A percentile compares a stretch with the other conserved stretches of the same genome.
phyloP scores from a whole-genome alignment of 345 rosid genomes.

The Viola odorata region DNA sequence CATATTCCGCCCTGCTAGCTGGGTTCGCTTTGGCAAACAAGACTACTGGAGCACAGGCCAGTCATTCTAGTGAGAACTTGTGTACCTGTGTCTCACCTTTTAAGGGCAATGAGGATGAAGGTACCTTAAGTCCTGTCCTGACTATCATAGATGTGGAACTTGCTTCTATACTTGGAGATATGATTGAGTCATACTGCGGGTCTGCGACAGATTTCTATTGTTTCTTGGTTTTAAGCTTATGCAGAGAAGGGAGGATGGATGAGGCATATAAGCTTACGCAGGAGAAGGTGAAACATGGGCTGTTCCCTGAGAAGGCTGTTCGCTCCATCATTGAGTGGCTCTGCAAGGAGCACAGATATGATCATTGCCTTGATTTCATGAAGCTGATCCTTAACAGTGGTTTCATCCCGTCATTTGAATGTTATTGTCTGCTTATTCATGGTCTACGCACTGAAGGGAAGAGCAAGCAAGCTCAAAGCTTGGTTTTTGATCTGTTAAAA shows the following conservation, averaged over 20 bases:
- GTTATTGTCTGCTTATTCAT: slow-evolving; percentile 34
- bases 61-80: not conserved
- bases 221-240: slow-evolving; percentile 27
- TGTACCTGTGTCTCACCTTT: not conserved
- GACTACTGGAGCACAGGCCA: slow-evolving; percentile 5
- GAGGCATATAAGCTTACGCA: slow-evolving; percentile 26
- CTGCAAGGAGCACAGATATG: slow-evolving; percentile 25
- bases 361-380: slow-evolving; percentile 28
- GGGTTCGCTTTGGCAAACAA: slow-evolving; percentile 28
- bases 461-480: slow-evolving; percentile 21
- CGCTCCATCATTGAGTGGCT: slow-evolving; percentile 31
- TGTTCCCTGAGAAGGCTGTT: slow-evolving; percentile 33
- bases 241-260: slow-evolving; percentile 31
- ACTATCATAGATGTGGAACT: slow-evolving; percentile 29
- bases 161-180: slow-evolving; percentile 20
- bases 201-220: slow-evolving; percentile 23
- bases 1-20: slow-evolving; percentile 31
- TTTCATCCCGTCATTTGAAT: slow-evolving; percentile 34
- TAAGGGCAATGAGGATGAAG: slow-evolving; percentile 6
- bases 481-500: slow-evolving; percentile 35
- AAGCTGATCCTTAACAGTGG: slow-evolving; percentile 23
- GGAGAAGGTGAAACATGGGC: slow-evolving; percentile 16
- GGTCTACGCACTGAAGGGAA: slow-evolving; percentile 33
- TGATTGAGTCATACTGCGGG: slow-evolving; percentile 30
- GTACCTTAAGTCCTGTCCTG: slow-evolving; percentile 12